Evolutionary conservation across 1,284 basidiomycete genomes (phyloP).

Genomic region (Cryptococcus maquisensis): DNA sequence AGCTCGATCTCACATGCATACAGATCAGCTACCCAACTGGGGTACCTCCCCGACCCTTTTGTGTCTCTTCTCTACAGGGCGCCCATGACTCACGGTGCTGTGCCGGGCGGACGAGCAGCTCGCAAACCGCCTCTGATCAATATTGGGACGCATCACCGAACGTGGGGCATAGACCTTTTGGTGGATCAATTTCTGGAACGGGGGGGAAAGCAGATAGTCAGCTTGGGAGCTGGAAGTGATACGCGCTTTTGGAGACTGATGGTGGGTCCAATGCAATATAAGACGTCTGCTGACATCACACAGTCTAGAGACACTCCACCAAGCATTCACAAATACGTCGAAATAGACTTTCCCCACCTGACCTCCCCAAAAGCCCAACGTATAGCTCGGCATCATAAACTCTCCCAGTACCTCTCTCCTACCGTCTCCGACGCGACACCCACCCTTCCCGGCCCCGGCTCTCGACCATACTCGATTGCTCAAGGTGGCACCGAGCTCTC

Average conservation of each 20-base stretch:
- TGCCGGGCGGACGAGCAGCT: background rate
- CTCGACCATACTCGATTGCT: slow-evolving; percentile 23
- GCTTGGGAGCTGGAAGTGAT: slow-evolving; percentile 87
- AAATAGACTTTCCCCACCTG: slow-evolving; percentile 84
- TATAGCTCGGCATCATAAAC: slow-evolving; percentile 65
- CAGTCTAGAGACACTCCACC: slow-evolving; percentile 11
- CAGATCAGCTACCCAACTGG: slow-evolving; percentile 63
- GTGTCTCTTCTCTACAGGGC: slow-evolving; percentile 56
- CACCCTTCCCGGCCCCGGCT: background rate
- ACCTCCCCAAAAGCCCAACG: slow-evolving; percentile 77
- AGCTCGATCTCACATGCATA: background rate
- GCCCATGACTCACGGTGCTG: background rate
- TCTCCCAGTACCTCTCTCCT: slow-evolving; percentile 37
- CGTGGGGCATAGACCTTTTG: slow-evolving; percentile 72
- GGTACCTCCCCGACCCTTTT: slow-evolving; percentile 72
- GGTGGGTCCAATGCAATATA: slow-evolving; percentile 54
- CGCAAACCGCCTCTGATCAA: slow-evolving; percentile 77
- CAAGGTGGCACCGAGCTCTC: slow-evolving; percentile 66
- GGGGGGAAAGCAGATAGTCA: slow-evolving; percentile 68
- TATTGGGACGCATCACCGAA: slow-evolving; percentile 85
- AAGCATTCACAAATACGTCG: slow-evolving; percentile 59
- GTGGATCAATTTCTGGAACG: slow-evolving; percentile 65
- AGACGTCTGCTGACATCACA: background rate
- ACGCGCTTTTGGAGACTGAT: slow-evolving; percentile 85
- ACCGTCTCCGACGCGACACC: background rate